phyloP scores from a whole-genome alignment of 371 early-diverging fungal genomes.

The Mortierella sp. region DNA sequence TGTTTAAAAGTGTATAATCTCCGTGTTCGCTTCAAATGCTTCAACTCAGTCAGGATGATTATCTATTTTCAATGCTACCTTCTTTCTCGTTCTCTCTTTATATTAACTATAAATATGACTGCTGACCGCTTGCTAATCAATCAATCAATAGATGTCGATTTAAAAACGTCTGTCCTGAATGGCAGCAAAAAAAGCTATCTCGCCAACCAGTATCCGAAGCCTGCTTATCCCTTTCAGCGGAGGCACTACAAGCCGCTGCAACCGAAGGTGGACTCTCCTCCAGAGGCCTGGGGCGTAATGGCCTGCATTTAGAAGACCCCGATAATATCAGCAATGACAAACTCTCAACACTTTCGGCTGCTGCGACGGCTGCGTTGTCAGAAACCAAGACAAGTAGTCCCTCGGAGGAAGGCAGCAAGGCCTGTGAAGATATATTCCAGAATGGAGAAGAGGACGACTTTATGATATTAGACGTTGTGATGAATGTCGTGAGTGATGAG shows the following conservation, averaged over 20 bases:
- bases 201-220: constrained; percentile 19
- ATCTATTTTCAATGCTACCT: constrained; percentile 2
- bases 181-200: constrained; percentile 37
- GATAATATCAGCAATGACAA: constrained; percentile 3
- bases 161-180: constrained; percentile 55
- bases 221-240: constrained; percentile 17
- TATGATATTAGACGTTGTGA: constrained; percentile 66
- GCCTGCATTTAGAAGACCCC: constrained; percentile 7
- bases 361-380: constrained; percentile 1
- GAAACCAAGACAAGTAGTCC: not conserved
- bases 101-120: not conserved
- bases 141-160: constrained; percentile 39
- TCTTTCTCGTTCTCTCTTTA: not conserved
- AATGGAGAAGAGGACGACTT: constrained; percentile 60
- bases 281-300: constrained; percentile 35
- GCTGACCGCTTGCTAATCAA: not conserved
- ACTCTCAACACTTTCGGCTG: constrained; percentile 14
- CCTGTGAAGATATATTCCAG: constrained; percentile 41
- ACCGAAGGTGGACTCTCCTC: constrained; percentile 39
- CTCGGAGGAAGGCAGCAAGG: constrained; percentile 15
- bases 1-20: not conserved
- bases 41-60: constrained; percentile 11
- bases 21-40: not conserved
- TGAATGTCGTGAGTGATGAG: constrained; percentile 67
- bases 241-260: constrained; percentile 31